Evolutionary conservation across 305 asterid genomes (phyloP).

Genomic region (Fraxinus dipetala): DNA sequence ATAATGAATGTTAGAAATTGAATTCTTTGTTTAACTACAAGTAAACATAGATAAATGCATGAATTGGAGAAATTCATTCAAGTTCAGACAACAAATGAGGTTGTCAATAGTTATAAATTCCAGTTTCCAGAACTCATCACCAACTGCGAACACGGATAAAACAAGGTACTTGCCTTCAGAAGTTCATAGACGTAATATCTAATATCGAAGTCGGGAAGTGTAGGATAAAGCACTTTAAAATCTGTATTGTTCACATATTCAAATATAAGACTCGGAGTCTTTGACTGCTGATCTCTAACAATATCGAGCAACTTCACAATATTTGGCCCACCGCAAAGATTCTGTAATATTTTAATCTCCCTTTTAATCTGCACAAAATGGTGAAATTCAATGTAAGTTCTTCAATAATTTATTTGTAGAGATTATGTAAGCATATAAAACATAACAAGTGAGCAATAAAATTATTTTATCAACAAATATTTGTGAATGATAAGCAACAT

Average conservation of each 20-base stretch:
- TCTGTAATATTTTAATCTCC: conserved; percentile 89
- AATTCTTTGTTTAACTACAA: background rate
- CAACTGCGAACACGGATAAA: conserved; percentile 11
- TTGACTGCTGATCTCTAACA: conserved; percentile 87
- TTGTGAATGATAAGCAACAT: background rate
- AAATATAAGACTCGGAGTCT: conserved; percentile 86
- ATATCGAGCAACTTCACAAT: conserved; percentile 88
- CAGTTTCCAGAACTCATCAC: background rate
- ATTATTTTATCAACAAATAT: conserved; percentile 4
- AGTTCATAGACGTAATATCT: conserved; percentile 82
- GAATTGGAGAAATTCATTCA: background rate
- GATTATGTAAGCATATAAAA: background rate
- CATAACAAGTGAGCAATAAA: background rate
- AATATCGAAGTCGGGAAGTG: conserved; percentile 74
- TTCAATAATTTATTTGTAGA: background rate
- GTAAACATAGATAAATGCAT: background rate
- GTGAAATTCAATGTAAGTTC: conserved; percentile 20
- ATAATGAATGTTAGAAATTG: conserved; percentile 3
- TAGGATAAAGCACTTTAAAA: conserved; percentile 82
- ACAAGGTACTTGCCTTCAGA: conserved; percentile 50
- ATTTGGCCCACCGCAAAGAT: conserved; percentile 92
- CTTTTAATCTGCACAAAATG: conserved; percentile 71
- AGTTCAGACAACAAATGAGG: background rate
- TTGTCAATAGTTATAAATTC: background rate
- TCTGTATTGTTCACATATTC: conserved; percentile 87